Conservation (phyloP, 2,329 filamentous ascomycete genomes). For the Pyrenochaeta sp. region DNA sequence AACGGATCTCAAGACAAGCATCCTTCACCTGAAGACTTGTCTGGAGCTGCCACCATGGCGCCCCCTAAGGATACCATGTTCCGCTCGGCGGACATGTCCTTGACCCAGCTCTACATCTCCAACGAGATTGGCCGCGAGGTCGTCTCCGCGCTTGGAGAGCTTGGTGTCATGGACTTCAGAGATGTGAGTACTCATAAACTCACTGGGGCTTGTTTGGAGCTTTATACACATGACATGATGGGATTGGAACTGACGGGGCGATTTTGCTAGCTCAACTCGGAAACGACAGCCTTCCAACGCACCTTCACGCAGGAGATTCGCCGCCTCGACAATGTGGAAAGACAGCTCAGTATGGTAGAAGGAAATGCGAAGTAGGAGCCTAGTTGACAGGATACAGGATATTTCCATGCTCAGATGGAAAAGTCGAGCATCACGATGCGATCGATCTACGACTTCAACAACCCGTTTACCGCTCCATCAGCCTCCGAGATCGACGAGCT, state of each 20-base stretch:
- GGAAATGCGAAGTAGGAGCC: not conserved
- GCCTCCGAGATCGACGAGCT: slow-evolving; percentile 97
- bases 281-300: slow-evolving; percentile 92
- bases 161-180: slow-evolving; percentile 95
- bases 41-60: slow-evolving; percentile 62
- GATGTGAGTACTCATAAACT: slow-evolving; percentile 71
- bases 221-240: slow-evolving; percentile 27
- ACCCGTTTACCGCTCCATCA: slow-evolving; percentile 84
- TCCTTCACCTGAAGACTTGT: slow-evolving; percentile 29
- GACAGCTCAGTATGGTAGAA: slow-evolving; percentile 82
- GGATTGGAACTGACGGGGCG: slow-evolving; percentile 35
- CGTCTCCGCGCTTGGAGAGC: slow-evolving; percentile 93
- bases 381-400: slow-evolving; percentile 65
- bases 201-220: slow-evolving; percentile 16
- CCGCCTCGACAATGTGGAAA: slow-evolving; percentile 95
- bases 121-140: slow-evolving; percentile 99
- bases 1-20: slow-evolving; percentile 36
- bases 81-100: slow-evolving; percentile 99
- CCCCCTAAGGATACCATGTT: slow-evolving; percentile 87
- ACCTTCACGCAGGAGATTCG: slow-evolving; percentile 98
- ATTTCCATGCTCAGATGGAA: slow-evolving; percentile 95
- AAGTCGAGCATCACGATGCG: slow-evolving; percentile 86
- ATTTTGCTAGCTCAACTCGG: slow-evolving; percentile 79
- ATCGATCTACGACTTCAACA: slow-evolving; percentile 89
- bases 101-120: slow-evolving; percentile 99